Evolutionary conservation across 495 filamentous ascomycete species (phyloP).

Genomic region (Amniculicola lignicola): DNA sequence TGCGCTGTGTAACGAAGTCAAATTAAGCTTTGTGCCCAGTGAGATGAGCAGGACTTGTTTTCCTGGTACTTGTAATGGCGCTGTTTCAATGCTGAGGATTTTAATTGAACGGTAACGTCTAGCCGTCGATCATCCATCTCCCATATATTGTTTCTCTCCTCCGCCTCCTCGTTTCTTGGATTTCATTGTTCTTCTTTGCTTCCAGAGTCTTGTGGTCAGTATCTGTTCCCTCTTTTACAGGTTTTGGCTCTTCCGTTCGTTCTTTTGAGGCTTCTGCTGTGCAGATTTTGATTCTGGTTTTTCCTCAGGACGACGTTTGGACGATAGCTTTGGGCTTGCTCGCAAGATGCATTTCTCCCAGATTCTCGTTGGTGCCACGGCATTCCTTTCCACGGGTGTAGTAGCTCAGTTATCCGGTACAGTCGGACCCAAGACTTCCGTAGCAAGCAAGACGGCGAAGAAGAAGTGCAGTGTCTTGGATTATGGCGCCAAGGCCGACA

Average conservation of each 20-base stretch:
- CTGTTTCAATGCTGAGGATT: conserved; percentile 4
- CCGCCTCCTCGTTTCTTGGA: neutral
- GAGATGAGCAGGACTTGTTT: conserved; percentile 14
- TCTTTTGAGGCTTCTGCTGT: conserved; percentile 10
- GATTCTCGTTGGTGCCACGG: conserved; percentile 4
- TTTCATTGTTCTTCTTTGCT: neutral
- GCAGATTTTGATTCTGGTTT: neutral
- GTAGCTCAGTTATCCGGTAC: conserved; percentile 21
- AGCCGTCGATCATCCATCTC: neutral
- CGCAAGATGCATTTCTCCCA: conserved; percentile 9
- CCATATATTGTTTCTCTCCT: neutral
- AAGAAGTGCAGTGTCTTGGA: conserved; percentile 32
- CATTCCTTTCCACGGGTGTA: conserved; percentile 11
- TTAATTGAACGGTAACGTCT: neutral
- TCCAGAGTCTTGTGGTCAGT: neutral
- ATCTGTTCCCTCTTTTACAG: conserved; percentile 6
- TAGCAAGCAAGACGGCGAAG: conserved; percentile 29
- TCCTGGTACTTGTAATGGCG: neutral
- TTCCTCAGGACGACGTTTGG: too few relatives aligned
- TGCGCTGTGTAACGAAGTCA: neutral
- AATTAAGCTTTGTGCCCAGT: conserved; percentile 4
- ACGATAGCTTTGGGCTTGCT: too few relatives aligned
- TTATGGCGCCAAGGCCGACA: conserved; percentile 33
- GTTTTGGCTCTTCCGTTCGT: conserved; percentile 7
- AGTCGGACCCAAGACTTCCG: conserved; percentile 24